Base-by-base conservation (phyloP, 805 yeast genomes). In the Yarrowia keelungensis region DNA sequence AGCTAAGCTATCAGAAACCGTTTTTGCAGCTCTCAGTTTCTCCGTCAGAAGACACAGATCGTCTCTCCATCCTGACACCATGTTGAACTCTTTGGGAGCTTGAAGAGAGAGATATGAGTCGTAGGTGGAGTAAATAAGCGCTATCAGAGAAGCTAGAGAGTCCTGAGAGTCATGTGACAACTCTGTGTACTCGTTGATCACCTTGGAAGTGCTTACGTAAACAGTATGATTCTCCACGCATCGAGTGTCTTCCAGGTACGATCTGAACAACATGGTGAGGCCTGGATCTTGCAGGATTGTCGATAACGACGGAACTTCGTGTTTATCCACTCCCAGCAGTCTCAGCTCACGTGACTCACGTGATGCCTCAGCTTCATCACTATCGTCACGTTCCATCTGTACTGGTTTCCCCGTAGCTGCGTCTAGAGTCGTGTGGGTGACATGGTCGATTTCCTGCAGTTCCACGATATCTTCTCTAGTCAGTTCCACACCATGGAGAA, bases 201-300 rank as follows among this genome's bases (percentile, higher is more conserved):
- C 82, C 82, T 56, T 38, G 14, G 80, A 78, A 39, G 90, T 82
- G 69, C 85, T 88, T 58, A 83, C 76, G 74, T 85, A 89, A 2
- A 88, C 90, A 70, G 88, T 88, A n/a, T 89, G 76, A 71, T 90
- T 91, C 74, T 91, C 97, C 1, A 83, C 82, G 74, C 95, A 90
- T 69, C 82, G 81, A 56, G 86, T 88, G 32, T 81, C 82, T 62
- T 83, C 86, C 59, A 90, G 75, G 74, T 89, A 91, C 8, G 78
- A 76, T 71, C 85, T 82, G 76, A 91, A 89, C 9, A 90, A 76
- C 70, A 84, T 86, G 67, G 89, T 81, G 80, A 87, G 79, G 0
- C 94, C 96, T 0, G 96, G 94, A 75, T 90, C 96, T 8, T 78
- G 76, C 10, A 91, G 74, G 5, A 87, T 35, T 0, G 12, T 11